Base-by-base conservation (phyloP, 345 rosid genomes). In the Brassica rapa region DNA sequence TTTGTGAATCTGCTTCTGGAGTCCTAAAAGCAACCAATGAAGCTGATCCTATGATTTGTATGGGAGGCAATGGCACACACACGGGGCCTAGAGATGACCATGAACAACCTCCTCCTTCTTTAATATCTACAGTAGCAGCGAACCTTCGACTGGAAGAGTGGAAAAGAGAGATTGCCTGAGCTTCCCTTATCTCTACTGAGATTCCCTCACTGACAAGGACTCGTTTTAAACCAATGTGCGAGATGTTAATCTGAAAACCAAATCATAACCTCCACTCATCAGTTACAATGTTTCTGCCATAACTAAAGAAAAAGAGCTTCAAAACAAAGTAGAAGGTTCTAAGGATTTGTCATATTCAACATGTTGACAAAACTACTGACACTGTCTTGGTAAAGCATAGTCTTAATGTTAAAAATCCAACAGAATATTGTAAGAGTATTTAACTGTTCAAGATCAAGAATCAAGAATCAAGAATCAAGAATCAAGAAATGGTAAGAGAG, bases 151-250 rank as follows among this genome's bases (percentile, higher is more conserved):
- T 71, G 8, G 87, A 77, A 3, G 85, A 76, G 4, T 87, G 86
- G 84, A 85, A 86, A 63, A 86, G 80, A 68, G 87, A 87, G 41
- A 92, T 80, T 84, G 84, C 89, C 15, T 75, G 82, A 70, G 95
- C 93, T 71, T 83, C 78, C 32, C 41, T 81, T 65, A 92, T 76
- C 78, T 87, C 88, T 7, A 90, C 75, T 8, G 92, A 80, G 60
- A 88, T 86, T 56, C 93, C 97, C 74, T 90, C 90, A 70, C 88
- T 88, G 11, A 90, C 89, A 62, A 86, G 82, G 21, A 90, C 80
- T 70, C 91, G 85, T 73, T 85, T 88, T 79, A 90, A 74, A 32
- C 84, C 78, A 25, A 37, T 53, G n/a, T 84, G 80, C 16, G 92
- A 84, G 15, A 62, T 79, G 80, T 88, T 92, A 80, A 85, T 76